Conservation (phyloP, 1,139 yeast species). For the Hemisphaericaspora xylofermentans region DNA sequence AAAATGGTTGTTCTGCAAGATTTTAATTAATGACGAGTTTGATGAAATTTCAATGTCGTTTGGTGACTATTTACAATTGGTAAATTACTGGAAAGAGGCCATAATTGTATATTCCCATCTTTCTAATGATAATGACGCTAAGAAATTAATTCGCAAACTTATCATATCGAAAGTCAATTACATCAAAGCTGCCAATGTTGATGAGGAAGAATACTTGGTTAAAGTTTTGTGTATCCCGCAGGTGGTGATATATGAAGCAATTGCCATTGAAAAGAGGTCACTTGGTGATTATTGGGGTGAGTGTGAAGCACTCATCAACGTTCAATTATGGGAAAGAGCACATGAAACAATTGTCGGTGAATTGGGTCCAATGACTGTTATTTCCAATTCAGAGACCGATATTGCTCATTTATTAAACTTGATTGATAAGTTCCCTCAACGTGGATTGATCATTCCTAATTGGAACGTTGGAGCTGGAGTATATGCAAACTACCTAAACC, state of each 20-base stretch:
- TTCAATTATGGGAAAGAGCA: conserved; percentile 61
- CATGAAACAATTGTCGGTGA: conserved; percentile 52
- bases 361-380: conserved; percentile 70
- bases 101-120: conserved; percentile 60
- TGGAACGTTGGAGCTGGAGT: conserved; percentile 68
- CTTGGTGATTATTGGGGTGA: conserved; percentile 52
- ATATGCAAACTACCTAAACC: conserved; percentile 45
- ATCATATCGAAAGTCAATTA: conserved; percentile 48
- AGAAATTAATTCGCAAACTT: conserved; percentile 40
- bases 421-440: conserved; percentile 47
- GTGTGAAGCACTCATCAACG: conserved; percentile 61
- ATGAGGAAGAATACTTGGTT: conserved; percentile 34
- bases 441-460: conserved; percentile 39
- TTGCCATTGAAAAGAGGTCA: conserved; percentile 41
- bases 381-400: conserved; percentile 41
- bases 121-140: conserved; percentile 40
- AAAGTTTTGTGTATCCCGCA: conserved; percentile 45
- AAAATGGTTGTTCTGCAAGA: conserved; percentile 57
- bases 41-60: conserved; percentile 50
- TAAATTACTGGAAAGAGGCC: conserved; percentile 58
- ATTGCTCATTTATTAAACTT: conserved; percentile 37
- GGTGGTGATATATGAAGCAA: conserved; percentile 48
- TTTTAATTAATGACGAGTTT: conserved; percentile 24
- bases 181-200: conserved; percentile 29
- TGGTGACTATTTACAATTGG: conserved; percentile 51